These are phyloP conservation scores for Hibiscus tridactylites DNA, from an alignment of 345 rosid genomes.

Conservation along the genomic window DNA sequence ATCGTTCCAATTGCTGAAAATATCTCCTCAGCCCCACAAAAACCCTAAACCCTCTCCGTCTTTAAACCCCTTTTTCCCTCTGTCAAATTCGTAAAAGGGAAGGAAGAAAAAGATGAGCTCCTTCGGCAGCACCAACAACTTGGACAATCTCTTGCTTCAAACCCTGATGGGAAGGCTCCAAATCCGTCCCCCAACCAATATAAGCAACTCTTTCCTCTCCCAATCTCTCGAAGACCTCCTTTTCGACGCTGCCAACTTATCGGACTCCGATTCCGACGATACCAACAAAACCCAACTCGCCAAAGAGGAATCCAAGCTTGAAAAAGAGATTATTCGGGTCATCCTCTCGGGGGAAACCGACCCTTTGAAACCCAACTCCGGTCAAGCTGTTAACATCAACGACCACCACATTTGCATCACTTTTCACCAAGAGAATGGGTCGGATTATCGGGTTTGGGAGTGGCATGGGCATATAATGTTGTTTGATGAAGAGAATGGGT, in stretches of 20 bases:
- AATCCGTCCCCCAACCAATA: slow-evolving; percentile 45
- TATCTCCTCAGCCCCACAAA: background rate
- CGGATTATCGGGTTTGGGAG: slow-evolving; percentile 97
- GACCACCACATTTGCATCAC: slow-evolving; percentile 92
- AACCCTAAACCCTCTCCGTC: background rate
- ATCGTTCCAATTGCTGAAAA: background rate
- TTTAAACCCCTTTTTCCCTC: slow-evolving; percentile 3
- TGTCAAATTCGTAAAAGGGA: background rate
- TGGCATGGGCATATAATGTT: slow-evolving; percentile 98
- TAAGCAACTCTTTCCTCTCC: slow-evolving; percentile 41
- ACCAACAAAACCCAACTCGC: slow-evolving; percentile 38
- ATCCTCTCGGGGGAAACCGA: slow-evolving; percentile 64
- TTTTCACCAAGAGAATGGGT: slow-evolving; percentile 67
- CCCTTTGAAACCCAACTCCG: slow-evolving; percentile 83
- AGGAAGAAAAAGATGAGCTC: slow-evolving; percentile 36
- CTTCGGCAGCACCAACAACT: slow-evolving; percentile 29
- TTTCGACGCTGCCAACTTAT: slow-evolving; percentile 38
- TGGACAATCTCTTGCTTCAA: slow-evolving; percentile 44
- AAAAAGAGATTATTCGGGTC: slow-evolving; percentile 66
- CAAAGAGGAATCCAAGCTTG: slow-evolving; percentile 76
- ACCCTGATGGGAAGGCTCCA: slow-evolving; percentile 85
- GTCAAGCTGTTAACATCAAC: slow-evolving; percentile 78
- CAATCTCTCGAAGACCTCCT: slow-evolving; percentile 83
- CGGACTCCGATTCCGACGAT: slow-evolving; percentile 45
- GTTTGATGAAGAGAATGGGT: slow-evolving; percentile 84